A percentile compares a stretch with the other conserved stretches of the same genome.
phyloP scores from a whole-genome alignment of 1,139 yeast genomes.

The Geotrichum phurueaensis region DNA sequence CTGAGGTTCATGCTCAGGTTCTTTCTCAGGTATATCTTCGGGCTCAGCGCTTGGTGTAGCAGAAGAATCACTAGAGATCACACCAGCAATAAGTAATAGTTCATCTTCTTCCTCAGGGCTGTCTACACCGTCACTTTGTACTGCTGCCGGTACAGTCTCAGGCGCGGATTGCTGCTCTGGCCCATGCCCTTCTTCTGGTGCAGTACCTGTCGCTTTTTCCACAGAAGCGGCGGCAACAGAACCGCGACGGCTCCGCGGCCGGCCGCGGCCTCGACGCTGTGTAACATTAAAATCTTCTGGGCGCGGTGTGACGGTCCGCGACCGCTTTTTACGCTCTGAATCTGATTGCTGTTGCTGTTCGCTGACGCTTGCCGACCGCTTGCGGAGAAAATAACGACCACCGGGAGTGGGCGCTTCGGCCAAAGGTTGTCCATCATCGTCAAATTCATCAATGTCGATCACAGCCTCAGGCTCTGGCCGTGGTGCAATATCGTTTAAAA shows the following conservation, averaged over 20 bases:
- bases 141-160: neutral
- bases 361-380: neutral
- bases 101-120: neutral
- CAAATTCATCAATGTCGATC: neutral
- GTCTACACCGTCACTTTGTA: neutral
- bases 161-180: neutral
- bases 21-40: too few relatives aligned
- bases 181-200: neutral
- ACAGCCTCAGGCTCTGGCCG: neutral
- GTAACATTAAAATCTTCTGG: neutral
- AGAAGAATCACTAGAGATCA: neutral
- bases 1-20: neutral
- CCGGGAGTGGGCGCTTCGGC: neutral
- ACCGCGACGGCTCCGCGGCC: neutral
- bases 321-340: neutral
- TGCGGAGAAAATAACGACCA: neutral
- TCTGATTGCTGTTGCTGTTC: neutral
- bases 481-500: neutral
- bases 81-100: neutral
- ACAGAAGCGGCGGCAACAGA: neutral
- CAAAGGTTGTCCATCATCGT: neutral
- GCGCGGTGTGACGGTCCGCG: neutral
- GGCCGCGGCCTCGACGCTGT: neutral
- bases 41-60: neutral
- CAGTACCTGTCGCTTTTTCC: neutral